Evolutionary conservation across 2,329 filamentous ascomycete species (phyloP).

Genomic region (Diatrype stigma): DNA sequence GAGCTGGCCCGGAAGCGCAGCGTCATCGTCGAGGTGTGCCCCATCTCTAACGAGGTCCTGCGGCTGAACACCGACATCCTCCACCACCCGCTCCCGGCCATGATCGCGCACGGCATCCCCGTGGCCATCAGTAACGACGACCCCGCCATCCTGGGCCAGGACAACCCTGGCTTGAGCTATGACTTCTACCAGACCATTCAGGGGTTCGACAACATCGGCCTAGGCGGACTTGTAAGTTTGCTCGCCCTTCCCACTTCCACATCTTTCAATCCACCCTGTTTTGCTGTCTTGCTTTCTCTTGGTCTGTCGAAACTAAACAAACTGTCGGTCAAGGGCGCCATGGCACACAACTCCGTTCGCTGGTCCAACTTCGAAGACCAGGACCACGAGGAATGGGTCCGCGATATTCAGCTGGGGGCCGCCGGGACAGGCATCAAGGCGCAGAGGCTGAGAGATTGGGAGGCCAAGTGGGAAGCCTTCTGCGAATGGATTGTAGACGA

Average conservation of each 20-base stretch:
- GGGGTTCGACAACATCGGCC: conserved; percentile 62
- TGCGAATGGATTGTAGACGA: conserved; percentile 62
- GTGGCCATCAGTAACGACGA: conserved; percentile 64
- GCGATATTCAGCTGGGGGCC: conserved; percentile 42
- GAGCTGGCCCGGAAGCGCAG: conserved; percentile 63
- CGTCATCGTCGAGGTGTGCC: conserved; percentile 63
- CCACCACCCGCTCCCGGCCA: conserved; percentile 58
- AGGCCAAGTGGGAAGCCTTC: conserved; percentile 58
- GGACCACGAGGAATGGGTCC: conserved; percentile 54
- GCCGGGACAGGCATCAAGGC: conserved; percentile 51
- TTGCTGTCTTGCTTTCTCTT: conserved; percentile 20
- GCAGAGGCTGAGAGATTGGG: conserved; percentile 55
- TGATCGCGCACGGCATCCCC: conserved; percentile 60
- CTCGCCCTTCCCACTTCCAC: no score
- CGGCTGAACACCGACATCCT: conserved; percentile 58
- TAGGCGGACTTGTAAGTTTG: conserved; percentile 35
- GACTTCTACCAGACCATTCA: conserved; percentile 67
- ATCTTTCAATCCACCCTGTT: no score
- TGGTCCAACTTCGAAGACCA: conserved; percentile 12
- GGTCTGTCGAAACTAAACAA: no score
- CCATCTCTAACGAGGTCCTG: conserved; percentile 62
- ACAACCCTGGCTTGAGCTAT: conserved; percentile 57
- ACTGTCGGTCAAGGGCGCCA: conserved; percentile 4
- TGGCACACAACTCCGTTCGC: conserved; percentile 11
- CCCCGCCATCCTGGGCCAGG: conserved; percentile 60